phyloP scores from a whole-genome alignment of 495 filamentous ascomycete species.

The Cenococcum geophilum region DNA sequence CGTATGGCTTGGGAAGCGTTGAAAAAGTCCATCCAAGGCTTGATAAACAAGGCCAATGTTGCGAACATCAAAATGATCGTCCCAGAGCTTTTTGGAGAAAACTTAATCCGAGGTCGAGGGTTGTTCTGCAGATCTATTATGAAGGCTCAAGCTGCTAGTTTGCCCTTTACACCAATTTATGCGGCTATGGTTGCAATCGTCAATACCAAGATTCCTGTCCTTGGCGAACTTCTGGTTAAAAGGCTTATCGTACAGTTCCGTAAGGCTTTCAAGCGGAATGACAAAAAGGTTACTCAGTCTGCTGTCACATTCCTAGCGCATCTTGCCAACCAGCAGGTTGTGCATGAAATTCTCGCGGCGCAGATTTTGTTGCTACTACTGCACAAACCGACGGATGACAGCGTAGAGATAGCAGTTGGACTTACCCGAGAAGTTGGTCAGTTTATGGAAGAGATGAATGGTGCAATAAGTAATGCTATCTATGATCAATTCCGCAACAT shows the following conservation, averaged over 20 bases:
- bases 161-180: conserved; percentile 93
- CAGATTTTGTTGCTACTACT: conserved; percentile 85
- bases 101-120: conserved; percentile 82
- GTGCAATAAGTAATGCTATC: conserved; percentile 74
- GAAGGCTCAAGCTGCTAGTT: conserved; percentile 94
- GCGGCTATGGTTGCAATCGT: conserved; percentile 93
- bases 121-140: conserved; percentile 93
- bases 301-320: conserved; percentile 93
- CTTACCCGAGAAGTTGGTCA: conserved; percentile 86
- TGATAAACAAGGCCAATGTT: conserved; percentile 98
- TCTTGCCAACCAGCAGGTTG: conserved; percentile 89
- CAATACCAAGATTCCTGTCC: conserved; percentile 92
- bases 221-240: conserved; percentile 84
- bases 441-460: conserved; percentile 90
- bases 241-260: conserved; percentile 86
- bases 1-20: conserved; percentile 98
- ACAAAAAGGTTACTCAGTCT: conserved; percentile 89
- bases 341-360: conserved; percentile 85
- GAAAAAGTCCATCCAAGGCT: conserved; percentile 97
- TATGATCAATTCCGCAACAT: conserved; percentile 95
- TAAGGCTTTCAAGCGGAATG: conserved; percentile 92
- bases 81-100: conserved; percentile 90
- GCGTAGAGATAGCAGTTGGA: conserved; percentile 94
- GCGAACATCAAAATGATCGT: conserved; percentile 97
- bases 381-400: conserved; percentile 92